A percentile compares a stretch with the other conserved stretches of the same genome.
These are phyloP conservation scores for Sugiyamaella neomexicana DNA, from an alignment of 1,139 yeast species.

Conservation along the genomic window DNA sequence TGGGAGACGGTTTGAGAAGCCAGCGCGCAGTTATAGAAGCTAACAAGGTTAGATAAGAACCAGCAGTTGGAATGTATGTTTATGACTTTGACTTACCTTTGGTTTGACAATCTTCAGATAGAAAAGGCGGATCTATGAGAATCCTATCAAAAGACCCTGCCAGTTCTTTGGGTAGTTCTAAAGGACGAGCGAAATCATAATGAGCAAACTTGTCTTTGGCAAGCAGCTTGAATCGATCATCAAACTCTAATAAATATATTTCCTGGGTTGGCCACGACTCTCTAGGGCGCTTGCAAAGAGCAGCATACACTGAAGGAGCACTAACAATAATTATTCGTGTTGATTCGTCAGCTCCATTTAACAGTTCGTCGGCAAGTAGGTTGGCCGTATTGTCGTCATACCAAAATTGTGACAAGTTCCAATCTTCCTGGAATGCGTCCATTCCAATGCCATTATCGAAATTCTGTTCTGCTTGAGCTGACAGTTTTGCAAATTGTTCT, in stretches of 20 bases:
- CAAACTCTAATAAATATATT: slow-evolving; percentile 73
- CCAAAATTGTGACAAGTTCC: slow-evolving; percentile 96
- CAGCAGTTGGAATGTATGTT: no score
- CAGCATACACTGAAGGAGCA: slow-evolving; percentile 92
- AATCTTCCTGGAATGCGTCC: slow-evolving; percentile 78
- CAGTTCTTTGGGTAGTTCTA: slow-evolving; percentile 57
- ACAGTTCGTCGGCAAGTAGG: slow-evolving; percentile 61
- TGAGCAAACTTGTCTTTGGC: slow-evolving; percentile 68
- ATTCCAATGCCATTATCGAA: slow-evolving; percentile 51
- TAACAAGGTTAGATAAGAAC: slow-evolving; percentile 20
- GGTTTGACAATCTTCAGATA: slow-evolving; percentile 76
- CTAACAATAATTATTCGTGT: slow-evolving; percentile 75
- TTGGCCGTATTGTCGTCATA: slow-evolving; percentile 64
- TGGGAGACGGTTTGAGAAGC: slow-evolving; percentile 44
- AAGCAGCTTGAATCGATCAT: slow-evolving; percentile 67
- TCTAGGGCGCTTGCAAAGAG: slow-evolving; percentile 51
- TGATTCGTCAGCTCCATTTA: slow-evolving; percentile 67
- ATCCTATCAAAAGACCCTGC: slow-evolving; percentile 67
- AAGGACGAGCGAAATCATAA: slow-evolving; percentile 75
- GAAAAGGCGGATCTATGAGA: slow-evolving; percentile 86
- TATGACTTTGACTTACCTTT: slow-evolving; percentile 42
- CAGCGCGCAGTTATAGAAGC: slow-evolving; percentile 67
- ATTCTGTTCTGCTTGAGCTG: slow-evolving; percentile 58
- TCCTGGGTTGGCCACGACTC: slow-evolving; percentile 45
- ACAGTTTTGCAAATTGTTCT: slow-evolving; percentile 59